These are phyloP conservation scores for Corchorus olitorius DNA, from an alignment of 345 rosid genomes.

Conservation along the genomic window DNA sequence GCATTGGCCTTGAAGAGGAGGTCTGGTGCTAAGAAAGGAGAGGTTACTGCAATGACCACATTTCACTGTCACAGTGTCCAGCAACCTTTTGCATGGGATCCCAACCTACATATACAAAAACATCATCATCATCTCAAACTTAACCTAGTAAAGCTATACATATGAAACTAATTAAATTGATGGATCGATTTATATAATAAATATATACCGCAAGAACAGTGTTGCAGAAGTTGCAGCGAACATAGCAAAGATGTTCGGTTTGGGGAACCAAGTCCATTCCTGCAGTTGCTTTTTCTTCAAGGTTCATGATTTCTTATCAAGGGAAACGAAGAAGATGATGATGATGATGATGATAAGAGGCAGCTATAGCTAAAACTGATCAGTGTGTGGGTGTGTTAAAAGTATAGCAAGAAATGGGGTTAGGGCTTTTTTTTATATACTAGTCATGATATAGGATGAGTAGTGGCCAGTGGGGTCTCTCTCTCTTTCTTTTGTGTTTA, in stretches of 20 bases:
- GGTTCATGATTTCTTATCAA: slow-evolving; percentile 43
- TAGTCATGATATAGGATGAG: not conserved
- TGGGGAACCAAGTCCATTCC: slow-evolving; percentile 63
- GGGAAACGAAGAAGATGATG: slow-evolving; percentile 10
- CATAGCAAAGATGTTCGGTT: slow-evolving; percentile 89
- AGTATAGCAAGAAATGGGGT: slow-evolving; percentile 1
- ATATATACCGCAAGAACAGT: slow-evolving; percentile 93
- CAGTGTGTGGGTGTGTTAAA: not conserved
- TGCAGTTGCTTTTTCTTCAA: slow-evolving; percentile 53
- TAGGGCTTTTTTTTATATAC: slow-evolving; percentile 27
- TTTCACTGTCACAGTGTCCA: slow-evolving; percentile 94
- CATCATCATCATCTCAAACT: not conserved
- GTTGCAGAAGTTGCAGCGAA: slow-evolving; percentile 97
- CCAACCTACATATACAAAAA: slow-evolving; percentile 59
- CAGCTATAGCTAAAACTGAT: not conserved
- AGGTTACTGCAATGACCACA: slow-evolving; percentile 97
- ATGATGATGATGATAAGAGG: not conserved
- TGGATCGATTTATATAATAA: no score
- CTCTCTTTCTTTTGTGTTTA: not conserved
- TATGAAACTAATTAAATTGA: not conserved
- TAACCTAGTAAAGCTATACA: no score
- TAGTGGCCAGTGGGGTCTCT: slow-evolving; percentile 3
- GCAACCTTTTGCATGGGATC: slow-evolving; percentile 84
- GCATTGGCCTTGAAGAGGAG: slow-evolving; percentile 69
- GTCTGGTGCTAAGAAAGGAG: slow-evolving; percentile 82